Evolutionary conservation across 208 protist genomes (phyloP).

Genomic region (Crithidia bombi): DNA sequence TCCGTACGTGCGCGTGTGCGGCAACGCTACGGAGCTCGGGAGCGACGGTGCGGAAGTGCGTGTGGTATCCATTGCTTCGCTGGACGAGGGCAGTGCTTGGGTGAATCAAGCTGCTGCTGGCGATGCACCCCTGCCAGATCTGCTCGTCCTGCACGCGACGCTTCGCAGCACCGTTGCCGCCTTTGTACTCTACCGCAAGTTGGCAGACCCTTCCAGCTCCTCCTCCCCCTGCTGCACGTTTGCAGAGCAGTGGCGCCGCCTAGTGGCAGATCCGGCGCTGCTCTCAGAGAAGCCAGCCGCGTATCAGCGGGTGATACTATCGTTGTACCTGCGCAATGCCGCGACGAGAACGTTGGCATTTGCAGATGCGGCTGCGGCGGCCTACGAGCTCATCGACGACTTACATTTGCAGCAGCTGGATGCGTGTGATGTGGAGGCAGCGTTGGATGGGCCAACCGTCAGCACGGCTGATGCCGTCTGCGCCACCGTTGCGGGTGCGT

Average conservation of each 20-base stretch:
- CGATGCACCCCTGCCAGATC: constrained; percentile 4
- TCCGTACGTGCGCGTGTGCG: constrained; percentile 42
- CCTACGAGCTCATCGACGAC: constrained; percentile 30
- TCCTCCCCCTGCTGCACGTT: constrained; percentile 6
- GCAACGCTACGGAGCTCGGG: constrained; percentile 6
- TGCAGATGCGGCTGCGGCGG: constrained; percentile 15
- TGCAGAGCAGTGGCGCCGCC: constrained; percentile 35
- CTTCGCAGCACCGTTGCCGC: constrained; percentile 26
- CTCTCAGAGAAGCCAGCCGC: constrained; percentile 34
- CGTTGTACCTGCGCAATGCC: constrained; percentile 30
- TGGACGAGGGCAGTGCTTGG: constrained; percentile 23
- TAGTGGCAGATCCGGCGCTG: constrained; percentile 31
- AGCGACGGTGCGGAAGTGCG: constrained; percentile 6
- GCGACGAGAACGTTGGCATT: not conserved
- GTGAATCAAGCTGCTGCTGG: constrained; percentile 2
- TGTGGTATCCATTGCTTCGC: constrained; percentile 19
- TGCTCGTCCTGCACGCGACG: constrained; percentile 25
- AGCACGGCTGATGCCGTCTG: constrained; percentile 22
- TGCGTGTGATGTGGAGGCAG: constrained; percentile 26
- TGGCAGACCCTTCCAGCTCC: too few species aligned
- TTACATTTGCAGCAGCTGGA: constrained; percentile 42
- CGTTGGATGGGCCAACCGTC: not conserved
- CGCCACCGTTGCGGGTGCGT: constrained; percentile 50
- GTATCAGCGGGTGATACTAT: constrained; percentile 43
- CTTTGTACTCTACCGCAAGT: constrained; percentile 38